Percentiles rank a stretch among this genome's conserved stretches.
phyloP scores from a whole-genome alignment of 441 rosid genomes.

The Aleurites moluccanus region DNA sequence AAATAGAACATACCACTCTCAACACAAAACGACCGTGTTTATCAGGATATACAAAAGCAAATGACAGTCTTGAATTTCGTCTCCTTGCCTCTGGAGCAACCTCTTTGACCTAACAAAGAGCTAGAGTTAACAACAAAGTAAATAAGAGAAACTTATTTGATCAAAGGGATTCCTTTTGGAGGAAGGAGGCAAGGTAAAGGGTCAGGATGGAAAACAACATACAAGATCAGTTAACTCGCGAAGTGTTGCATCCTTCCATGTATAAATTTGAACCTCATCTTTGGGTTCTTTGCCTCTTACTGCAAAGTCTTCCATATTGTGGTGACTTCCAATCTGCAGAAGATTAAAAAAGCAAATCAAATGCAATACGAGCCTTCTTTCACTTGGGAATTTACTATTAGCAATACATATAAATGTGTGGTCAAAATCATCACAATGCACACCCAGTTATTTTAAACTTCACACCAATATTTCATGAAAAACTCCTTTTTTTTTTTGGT shows the following conservation, averaged over 20 bases:
- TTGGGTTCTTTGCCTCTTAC: slow-evolving; percentile 94
- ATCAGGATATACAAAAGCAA: slow-evolving; percentile 94
- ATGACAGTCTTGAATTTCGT: slow-evolving; percentile 75
- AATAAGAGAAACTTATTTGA: not conserved
- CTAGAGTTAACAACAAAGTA: not conserved
- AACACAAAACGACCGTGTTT: slow-evolving; percentile 70
- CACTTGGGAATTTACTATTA: too few species aligned
- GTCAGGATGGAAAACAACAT: slow-evolving; percentile 17
- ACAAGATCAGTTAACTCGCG: slow-evolving; percentile 88
- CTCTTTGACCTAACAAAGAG: slow-evolving; percentile 70
- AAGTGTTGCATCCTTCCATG: slow-evolving; percentile 94
- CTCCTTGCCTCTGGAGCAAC: slow-evolving; percentile 89
- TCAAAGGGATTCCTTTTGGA: not conserved
- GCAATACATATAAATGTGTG: too few species aligned
- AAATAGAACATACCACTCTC: slow-evolving; percentile 47
- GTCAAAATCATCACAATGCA: not conserved
- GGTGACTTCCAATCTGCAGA: slow-evolving; percentile 76
- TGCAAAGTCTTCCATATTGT: slow-evolving; percentile 73
- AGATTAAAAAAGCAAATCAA: slow-evolving; percentile 4
- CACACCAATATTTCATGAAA: too few species aligned
- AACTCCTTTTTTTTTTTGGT: too few species aligned
- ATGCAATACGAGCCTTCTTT: not conserved
- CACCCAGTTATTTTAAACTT: not conserved
- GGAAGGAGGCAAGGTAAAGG: not conserved
- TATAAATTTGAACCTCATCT: slow-evolving; percentile 93